These are phyloP conservation scores for Mycena chlorophos DNA, from an alignment of 768 basidiomycete genomes.

Conservation along the genomic window DNA sequence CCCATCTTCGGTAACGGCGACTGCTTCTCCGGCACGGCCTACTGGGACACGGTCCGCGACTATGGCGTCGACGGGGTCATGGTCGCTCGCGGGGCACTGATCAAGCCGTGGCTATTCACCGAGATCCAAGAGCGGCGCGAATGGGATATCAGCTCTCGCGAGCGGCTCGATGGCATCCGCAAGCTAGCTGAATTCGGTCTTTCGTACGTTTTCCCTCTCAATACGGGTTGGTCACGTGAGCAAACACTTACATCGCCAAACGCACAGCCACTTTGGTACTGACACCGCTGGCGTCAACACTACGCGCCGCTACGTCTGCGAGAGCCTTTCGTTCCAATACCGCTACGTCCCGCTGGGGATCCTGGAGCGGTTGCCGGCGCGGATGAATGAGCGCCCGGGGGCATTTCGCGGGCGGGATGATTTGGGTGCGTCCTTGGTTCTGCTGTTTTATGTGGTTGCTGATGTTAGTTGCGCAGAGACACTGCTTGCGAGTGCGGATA, in stretches of 20 bases:
- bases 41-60: conserved; percentile 73
- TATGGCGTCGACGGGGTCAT: conserved; percentile 93
- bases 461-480: conserved; percentile 57
- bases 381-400: conserved; percentile 89
- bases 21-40: conserved; percentile 84
- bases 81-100: conserved; percentile 91
- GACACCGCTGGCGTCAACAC: conserved; percentile 90
- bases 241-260: too few species aligned
- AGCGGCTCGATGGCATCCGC: conserved; percentile 76
- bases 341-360: conserved; percentile 95
- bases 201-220: conserved; percentile 59
- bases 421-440: conserved; percentile 57
- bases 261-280: conserved; percentile 72
- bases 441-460: background rate
- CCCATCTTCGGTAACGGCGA: conserved; percentile 98
- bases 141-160: conserved; percentile 89
- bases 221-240: too few species aligned
- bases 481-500: conserved; percentile 74
- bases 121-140: conserved; percentile 91
- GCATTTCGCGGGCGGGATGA: conserved; percentile 86
- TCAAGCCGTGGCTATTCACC: conserved; percentile 96
- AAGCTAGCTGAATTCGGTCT: conserved; percentile 89
- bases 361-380: conserved; percentile 75
- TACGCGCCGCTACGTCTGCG: conserved; percentile 90
- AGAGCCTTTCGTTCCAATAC: conserved; percentile 93